phyloP scores from a whole-genome alignment of 306 rosid species.

The Arachis stenosperma region DNA sequence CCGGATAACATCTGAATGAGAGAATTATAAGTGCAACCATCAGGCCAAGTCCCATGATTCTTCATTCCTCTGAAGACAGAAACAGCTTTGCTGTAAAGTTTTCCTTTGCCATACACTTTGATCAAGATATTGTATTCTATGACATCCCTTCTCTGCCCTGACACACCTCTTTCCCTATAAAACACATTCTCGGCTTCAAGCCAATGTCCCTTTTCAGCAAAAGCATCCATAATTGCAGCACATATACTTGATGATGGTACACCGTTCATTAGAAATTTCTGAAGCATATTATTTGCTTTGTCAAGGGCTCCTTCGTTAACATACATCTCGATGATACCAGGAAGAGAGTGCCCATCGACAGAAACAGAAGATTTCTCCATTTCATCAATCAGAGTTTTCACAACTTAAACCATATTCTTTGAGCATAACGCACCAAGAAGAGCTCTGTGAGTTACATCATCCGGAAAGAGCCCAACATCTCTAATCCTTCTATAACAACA shows the following conservation, averaged over 20 bases:
- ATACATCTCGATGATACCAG: slow-evolving; percentile 78
- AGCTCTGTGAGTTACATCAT: slow-evolving; percentile 73
- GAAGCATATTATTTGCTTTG: slow-evolving; percentile 55
- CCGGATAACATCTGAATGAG: slow-evolving; percentile 87
- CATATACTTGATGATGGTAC: slow-evolving; percentile 55
- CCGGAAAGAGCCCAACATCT: slow-evolving; percentile 78
- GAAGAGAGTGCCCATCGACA: slow-evolving; percentile 70
- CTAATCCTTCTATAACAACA: slow-evolving; percentile 63
- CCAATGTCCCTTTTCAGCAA: slow-evolving; percentile 84
- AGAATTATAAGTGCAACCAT: slow-evolving; percentile 79
- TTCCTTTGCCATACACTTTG: slow-evolving; percentile 82
- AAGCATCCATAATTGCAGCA: slow-evolving; percentile 75
- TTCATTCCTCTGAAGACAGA: slow-evolving; percentile 77
- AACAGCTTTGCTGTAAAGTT: slow-evolving; percentile 70
- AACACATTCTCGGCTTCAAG: slow-evolving; percentile 75
- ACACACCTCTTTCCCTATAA: slow-evolving; percentile 51
- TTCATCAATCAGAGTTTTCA: slow-evolving; percentile 65
- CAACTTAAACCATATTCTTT: slow-evolving; percentile 67
- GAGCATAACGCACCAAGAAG: slow-evolving; percentile 64
- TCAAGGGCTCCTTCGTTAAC: slow-evolving; percentile 58
- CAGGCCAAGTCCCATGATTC: slow-evolving; percentile 78
- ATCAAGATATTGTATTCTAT: slow-evolving; percentile 84
- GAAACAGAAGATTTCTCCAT: slow-evolving; percentile 59
- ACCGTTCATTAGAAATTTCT: slow-evolving; percentile 51
- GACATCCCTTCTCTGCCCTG: slow-evolving; percentile 57